phyloP scores from a whole-genome alignment of 2,329 filamentous ascomycete species.

The Trichoderma harzianum region DNA sequence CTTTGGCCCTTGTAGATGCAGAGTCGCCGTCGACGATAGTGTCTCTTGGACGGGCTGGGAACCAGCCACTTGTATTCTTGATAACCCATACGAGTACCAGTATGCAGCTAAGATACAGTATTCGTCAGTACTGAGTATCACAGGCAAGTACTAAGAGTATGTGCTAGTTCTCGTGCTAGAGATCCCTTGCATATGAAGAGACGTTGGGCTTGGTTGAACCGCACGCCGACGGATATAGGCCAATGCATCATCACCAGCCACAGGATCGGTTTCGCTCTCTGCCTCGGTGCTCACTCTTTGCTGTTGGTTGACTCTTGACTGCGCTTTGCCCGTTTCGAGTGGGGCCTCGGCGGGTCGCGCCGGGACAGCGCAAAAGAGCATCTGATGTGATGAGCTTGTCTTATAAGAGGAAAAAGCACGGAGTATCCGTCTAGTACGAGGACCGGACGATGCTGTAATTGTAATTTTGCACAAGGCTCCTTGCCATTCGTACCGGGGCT shows the following conservation, averaged over 20 bases:
- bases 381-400: background rate
- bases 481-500: background rate
- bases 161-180: background rate
- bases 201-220: background rate
- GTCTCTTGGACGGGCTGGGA: background rate
- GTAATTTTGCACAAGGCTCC: background rate
- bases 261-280: background rate
- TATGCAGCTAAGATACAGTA: background rate
- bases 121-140: background rate
- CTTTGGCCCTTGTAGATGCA: background rate
- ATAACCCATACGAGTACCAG: background rate
- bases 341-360: constrained; percentile 7
- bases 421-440: background rate
- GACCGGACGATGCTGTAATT: background rate
- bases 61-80: background rate
- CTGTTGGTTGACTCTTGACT: background rate
- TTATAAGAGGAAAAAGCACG: background rate
- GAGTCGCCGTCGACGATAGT: background rate
- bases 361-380: constrained; percentile 10
- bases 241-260: background rate
- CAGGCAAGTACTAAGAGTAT: background rate
- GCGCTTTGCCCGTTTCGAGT: background rate
- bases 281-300: background rate
- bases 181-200: background rate
- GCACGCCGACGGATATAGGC: background rate